Conservation (phyloP, 352 stramenopile species). For the Stramenopiles sp. region DNA sequence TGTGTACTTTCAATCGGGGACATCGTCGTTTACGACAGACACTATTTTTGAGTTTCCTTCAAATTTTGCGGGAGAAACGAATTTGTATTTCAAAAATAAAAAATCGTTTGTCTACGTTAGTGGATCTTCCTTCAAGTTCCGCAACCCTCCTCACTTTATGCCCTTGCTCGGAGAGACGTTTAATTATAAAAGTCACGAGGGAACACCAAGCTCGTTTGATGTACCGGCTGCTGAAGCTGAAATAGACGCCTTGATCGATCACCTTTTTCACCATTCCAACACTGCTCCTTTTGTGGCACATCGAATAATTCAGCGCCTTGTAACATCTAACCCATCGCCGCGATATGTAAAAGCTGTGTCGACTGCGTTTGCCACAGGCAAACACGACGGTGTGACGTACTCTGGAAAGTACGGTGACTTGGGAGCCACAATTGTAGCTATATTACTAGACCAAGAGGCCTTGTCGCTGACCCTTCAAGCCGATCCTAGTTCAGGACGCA, state of each 20-base stretch:
- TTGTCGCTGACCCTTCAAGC: slow-evolving; percentile 19
- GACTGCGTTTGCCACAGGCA: slow-evolving; percentile 28
- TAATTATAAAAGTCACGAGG: slow-evolving; percentile 29
- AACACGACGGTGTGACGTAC: slow-evolving; percentile 28
- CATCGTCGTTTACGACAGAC: not conserved
- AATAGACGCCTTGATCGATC: slow-evolving; percentile 31
- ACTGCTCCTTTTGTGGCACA: slow-evolving; percentile 33
- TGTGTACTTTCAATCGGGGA: no score
- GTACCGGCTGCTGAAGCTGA: no score
- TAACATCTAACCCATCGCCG: slow-evolving; percentile 31
- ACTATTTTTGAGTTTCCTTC: slow-evolving; percentile 13
- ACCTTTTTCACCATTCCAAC: slow-evolving; percentile 33
- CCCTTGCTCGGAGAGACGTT: no score
- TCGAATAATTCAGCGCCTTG: slow-evolving; percentile 32
- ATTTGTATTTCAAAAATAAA: slow-evolving; percentile 22
- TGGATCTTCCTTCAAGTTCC: slow-evolving; percentile 25
- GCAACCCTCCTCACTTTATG: slow-evolving; percentile 31
- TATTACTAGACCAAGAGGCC: slow-evolving; percentile 31
- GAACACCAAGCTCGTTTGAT: no score
- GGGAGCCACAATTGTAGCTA: slow-evolving; percentile 25
- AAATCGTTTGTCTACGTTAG: slow-evolving; percentile 26
- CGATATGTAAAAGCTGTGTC: slow-evolving; percentile 27
- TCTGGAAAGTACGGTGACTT: slow-evolving; percentile 33
- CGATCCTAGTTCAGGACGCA: slow-evolving; percentile 28
- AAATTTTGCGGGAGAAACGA: not conserved